Evolutionary conservation across 306 rosid species (phyloP).

Genomic region (Pyrus betulifolia): DNA sequence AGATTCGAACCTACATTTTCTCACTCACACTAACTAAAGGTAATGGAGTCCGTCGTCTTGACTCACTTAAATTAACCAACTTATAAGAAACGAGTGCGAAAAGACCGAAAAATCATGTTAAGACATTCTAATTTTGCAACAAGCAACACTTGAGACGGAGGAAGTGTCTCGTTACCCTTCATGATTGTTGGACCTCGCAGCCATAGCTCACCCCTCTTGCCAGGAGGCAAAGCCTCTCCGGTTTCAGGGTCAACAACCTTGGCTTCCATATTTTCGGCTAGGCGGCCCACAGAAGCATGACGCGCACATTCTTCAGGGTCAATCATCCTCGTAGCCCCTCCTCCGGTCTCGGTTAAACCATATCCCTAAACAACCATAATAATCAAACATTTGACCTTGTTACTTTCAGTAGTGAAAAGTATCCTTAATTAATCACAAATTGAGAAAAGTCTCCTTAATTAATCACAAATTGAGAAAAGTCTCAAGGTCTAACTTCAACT

Average conservation of each 20-base stretch:
- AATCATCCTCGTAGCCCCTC: constrained; percentile 42
- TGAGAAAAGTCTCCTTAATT: neutral
- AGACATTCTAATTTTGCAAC: neutral
- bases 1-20: neutral
- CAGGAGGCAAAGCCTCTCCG: constrained; percentile 62
- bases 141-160: neutral
- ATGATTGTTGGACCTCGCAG: constrained; percentile 75
- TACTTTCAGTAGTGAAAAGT: too few species aligned
- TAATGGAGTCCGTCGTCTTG: neutral
- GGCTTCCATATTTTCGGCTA: constrained; percentile 70
- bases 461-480: neutral
- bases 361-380: constrained; percentile 51
- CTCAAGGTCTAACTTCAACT: too few species aligned
- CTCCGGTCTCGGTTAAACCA: constrained; percentile 76
- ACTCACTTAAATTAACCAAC: neutral
- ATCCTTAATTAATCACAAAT: too few species aligned
- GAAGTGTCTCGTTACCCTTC: constrained; percentile 37
- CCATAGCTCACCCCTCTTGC: constrained; percentile 77
- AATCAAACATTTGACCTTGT: neutral
- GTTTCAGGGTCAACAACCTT: constrained; percentile 69
- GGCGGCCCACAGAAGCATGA: constrained; percentile 64
- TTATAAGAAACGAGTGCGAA: neutral
- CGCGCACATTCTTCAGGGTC: constrained; percentile 53
- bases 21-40: too few species aligned
- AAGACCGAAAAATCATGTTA: neutral